Conservation (phyloP, 2,329 filamentous ascomycete species). For the Cercospora sp. region DNA sequence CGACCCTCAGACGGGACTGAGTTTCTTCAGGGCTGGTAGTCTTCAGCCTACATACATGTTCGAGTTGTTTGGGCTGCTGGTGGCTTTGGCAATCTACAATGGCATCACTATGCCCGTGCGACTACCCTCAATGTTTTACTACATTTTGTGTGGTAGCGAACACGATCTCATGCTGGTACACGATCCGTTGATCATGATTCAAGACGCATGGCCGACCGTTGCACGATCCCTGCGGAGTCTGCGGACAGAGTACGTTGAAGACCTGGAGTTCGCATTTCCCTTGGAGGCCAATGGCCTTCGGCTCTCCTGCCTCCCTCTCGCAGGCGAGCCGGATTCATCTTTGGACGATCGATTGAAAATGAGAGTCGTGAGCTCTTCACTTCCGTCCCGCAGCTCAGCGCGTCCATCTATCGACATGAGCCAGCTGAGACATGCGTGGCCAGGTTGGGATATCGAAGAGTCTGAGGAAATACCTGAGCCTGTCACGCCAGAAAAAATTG, state of each 20-base stretch:
- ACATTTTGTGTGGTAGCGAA: constrained; percentile 60
- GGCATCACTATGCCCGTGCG: constrained; percentile 87
- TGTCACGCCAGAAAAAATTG: constrained; percentile 80
- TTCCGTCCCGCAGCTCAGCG: not conserved
- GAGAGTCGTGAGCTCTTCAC: constrained; percentile 4
- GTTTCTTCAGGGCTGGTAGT: constrained; percentile 84
- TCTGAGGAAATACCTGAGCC: constrained; percentile 55
- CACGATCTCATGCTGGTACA: not conserved
- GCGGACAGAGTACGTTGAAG: constrained; percentile 73
- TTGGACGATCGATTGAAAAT: not conserved
- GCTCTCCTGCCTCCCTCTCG: constrained; percentile 45
- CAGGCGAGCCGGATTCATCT: not conserved
- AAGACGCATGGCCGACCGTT: constrained; percentile 84
- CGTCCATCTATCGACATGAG: not conserved
- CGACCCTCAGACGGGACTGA: constrained; percentile 73
- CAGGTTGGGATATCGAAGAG: constrained; percentile 51
- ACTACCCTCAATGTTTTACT: constrained; percentile 82
- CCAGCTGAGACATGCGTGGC: constrained; percentile 48
- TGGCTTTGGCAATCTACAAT: constrained; percentile 90
- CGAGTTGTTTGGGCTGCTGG: constrained; percentile 81
- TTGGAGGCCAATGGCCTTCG: constrained; percentile 58
- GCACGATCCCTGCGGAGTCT: constrained; percentile 72
- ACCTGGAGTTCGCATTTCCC: constrained; percentile 86
- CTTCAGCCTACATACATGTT: constrained; percentile 85
- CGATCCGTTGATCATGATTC: constrained; percentile 65